phyloP scores from a whole-genome alignment of 495 filamentous ascomycete species.

The Echria macrotheca region DNA sequence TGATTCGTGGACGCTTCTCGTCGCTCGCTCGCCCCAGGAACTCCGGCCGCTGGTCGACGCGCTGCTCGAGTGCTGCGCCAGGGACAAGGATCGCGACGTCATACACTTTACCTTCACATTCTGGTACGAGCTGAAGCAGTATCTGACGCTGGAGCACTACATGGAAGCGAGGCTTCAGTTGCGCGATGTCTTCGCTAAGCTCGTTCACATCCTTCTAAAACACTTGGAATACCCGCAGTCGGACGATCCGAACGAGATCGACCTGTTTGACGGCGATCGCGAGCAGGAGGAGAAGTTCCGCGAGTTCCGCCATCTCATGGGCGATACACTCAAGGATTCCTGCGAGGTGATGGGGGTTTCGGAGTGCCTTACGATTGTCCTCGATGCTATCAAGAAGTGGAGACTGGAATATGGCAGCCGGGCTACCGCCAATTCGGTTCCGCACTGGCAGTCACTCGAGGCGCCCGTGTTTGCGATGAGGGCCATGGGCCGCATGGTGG shows the following conservation, averaged over 20 bases:
- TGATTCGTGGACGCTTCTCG: conserved; percentile 85
- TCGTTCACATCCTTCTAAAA: conserved; percentile 90
- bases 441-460: conserved; percentile 93
- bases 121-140: conserved; percentile 99
- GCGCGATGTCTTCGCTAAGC: conserved; percentile 71
- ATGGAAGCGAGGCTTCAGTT: conserved; percentile 70
- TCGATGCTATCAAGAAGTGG: conserved; percentile 79
- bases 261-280: conserved; percentile 91
- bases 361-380: conserved; percentile 83
- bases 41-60: conserved; percentile 86
- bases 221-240: conserved; percentile 86
- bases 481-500: conserved; percentile 97
- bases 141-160: conserved; percentile 82
- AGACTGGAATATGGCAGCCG: conserved; percentile 73
- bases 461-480: conserved; percentile 92
- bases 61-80: conserved; percentile 80
- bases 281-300: conserved; percentile 97
- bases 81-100: conserved; percentile 82
- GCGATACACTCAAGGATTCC: conserved; percentile 95
- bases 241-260: conserved; percentile 63
- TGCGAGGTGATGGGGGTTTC: conserved; percentile 92
- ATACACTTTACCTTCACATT: conserved; percentile 90
- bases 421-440: conserved; percentile 67
- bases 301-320: conserved; percentile 94
- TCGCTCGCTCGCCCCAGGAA: conserved; percentile 72